Evolutionary conservation across 805 yeast genomes (phyloP).

Genomic region (Alloascoidea africana): DNA sequence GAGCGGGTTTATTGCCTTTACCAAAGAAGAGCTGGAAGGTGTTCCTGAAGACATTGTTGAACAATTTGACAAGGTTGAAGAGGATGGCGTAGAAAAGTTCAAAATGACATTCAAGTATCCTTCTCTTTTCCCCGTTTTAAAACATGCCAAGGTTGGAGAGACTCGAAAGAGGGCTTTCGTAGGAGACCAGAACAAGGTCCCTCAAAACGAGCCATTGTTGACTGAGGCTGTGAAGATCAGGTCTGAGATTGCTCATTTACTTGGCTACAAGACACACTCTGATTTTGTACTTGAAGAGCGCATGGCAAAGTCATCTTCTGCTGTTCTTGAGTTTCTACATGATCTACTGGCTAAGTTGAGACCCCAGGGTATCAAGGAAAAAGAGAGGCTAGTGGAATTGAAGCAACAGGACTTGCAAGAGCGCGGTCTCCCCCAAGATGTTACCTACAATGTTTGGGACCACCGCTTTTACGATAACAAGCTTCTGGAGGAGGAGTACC

Average conservation of each 20-base stretch:
- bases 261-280: constrained; percentile 59
- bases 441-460: constrained; percentile 53
- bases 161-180: constrained; percentile 53
- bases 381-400: constrained; percentile 28
- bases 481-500: constrained; percentile 49
- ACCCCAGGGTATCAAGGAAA: constrained; percentile 45
- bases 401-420: constrained; percentile 36
- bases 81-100: constrained; percentile 22
- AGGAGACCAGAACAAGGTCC: constrained; percentile 55
- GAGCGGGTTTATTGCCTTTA: constrained; percentile 41
- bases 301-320: constrained; percentile 60
- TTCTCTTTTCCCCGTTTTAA: constrained; percentile 63
- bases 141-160: constrained; percentile 45
- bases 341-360: constrained; percentile 45
- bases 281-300: constrained; percentile 60
- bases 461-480: constrained; percentile 48
- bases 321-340: constrained; percentile 42
- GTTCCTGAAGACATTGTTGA: constrained; percentile 51
- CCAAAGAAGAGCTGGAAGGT: constrained; percentile 54
- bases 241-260: constrained; percentile 38
- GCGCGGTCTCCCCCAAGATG: constrained; percentile 25
- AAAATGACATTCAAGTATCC: constrained; percentile 77
- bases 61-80: constrained; percentile 35
- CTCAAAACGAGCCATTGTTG: constrained; percentile 48
- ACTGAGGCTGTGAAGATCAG: constrained; percentile 46